phyloP scores from a whole-genome alignment of 306 rosid genomes.

The Cucumis sativus region DNA sequence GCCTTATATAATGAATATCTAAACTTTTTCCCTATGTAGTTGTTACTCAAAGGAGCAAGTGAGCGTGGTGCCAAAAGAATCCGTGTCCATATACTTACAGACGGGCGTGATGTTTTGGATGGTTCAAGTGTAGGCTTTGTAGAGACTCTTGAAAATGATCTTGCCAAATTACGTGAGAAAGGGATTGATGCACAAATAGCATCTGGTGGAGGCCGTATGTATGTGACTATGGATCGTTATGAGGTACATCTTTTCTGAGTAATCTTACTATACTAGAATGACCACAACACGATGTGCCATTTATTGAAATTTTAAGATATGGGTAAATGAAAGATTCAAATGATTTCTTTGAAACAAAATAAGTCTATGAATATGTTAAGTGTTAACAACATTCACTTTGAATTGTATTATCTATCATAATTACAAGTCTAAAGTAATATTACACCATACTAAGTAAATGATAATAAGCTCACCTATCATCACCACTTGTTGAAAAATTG shows the following conservation, averaged over 20 bases:
- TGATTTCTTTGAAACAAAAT: not conserved
- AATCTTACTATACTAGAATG: not conserved
- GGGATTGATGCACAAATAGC: slow-evolving; percentile 87
- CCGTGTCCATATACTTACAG: slow-evolving; percentile 85
- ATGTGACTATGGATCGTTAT: slow-evolving; percentile 96
- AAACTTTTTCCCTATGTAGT: slow-evolving; percentile 25
- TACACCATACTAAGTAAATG: not conserved
- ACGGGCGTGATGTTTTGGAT: slow-evolving; percentile 98
- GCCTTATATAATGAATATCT: not conserved
- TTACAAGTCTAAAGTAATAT: not conserved
- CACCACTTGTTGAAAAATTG: not conserved
- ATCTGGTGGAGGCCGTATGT: slow-evolving; percentile 98
- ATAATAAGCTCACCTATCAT: not conserved
- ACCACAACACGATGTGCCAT: too few relatives aligned
- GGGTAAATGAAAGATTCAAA: not conserved
- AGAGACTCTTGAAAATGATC: slow-evolving; percentile 72
- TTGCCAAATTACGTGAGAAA: slow-evolving; percentile 51
- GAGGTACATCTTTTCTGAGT: slow-evolving; percentile 33
- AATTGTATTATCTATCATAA: not conserved
- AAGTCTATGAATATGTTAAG: not conserved
- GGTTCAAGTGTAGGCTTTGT: slow-evolving; percentile 87
- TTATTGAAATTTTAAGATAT: not conserved
- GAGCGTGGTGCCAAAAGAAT: slow-evolving; percentile 73
- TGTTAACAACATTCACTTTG: not conserved
- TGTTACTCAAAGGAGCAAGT: slow-evolving; percentile 75